Evolutionary conservation across 495 filamentous ascomycete genomes (phyloP), one percentile per base, ranked within the genome.

Genomic region (Neurospora tetraspora): DNA sequence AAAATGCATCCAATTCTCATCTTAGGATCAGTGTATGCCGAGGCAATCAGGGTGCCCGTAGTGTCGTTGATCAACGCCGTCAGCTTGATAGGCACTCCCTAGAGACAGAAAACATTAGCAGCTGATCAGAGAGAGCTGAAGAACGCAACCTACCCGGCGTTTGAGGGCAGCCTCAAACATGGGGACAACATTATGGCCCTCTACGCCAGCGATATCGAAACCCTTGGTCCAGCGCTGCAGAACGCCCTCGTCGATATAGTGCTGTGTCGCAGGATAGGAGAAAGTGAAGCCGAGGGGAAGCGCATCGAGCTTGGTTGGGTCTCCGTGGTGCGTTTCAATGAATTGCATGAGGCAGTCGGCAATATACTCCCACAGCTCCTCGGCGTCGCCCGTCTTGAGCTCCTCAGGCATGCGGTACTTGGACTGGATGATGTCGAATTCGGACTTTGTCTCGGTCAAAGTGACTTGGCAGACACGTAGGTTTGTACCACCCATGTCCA

Each of bases 401-500:
- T 97, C 96, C 81, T 97, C 94, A 31, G 96, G 96, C 89, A 99
- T 93, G 65, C 92, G 89, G 82, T 99, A 99, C 82, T 99, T 99
- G 74, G 95, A 98, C 84, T 99, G 96, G 76, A 94, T 97, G 78
- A 99, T 99, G 78, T 99, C 96, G 83, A 98, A 99, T 80, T 94
- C 93, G 68, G 96, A 96, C 85, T 93, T 92, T 81, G 93, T 89
- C 71, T 97, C 89, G 31, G 93, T 93, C 79, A 99, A 84, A 74
- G 90, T 92, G 79, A 99, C 95, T 81, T 99, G 93, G 84, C 96
- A 99, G 77, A 99, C 96, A 79, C 96, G 94, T 72, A 99, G 87
- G 80, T 99, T 99, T 80, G 96, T 99, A 76, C 96, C 96, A 73
- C 96, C 96, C 96, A 99, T 98, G 80, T 99, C 96, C 39, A 99